phyloP scores from a whole-genome alignment of 495 filamentous ascomycete species.

The Tuber indicum region DNA sequence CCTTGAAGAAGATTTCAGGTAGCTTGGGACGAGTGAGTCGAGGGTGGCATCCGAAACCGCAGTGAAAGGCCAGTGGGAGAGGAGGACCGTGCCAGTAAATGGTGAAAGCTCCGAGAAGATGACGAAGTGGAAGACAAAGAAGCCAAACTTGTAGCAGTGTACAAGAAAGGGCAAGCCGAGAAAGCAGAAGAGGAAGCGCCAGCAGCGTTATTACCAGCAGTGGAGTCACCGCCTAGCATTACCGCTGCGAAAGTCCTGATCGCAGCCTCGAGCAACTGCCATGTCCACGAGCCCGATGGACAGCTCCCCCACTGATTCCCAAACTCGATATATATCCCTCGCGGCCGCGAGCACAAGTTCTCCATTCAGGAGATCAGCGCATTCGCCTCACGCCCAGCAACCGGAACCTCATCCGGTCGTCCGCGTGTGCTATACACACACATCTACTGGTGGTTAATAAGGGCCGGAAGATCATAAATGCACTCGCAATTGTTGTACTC shows the following conservation, averaged over 20 bases:
- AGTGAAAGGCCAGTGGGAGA: constrained; percentile 40
- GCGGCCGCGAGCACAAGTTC: constrained; percentile 75
- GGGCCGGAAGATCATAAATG: constrained; percentile 70
- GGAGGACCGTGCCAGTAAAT: constrained; percentile 28
- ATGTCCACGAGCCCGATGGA: constrained; percentile 72
- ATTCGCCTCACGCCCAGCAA: constrained; percentile 68
- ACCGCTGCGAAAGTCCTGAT: constrained; percentile 69
- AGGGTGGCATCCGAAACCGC: constrained; percentile 66
- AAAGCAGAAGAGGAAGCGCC: constrained; percentile 42
- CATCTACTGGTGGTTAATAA: constrained; percentile 74
- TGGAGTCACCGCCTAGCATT: constrained; percentile 52
- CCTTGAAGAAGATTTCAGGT: constrained; percentile 66
- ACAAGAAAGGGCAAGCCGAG: constrained; percentile 27
- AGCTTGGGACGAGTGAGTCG: constrained; percentile 81
- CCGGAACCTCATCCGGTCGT: constrained; percentile 11
- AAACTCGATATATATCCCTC: constrained; percentile 77
- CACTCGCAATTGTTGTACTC: constrained; percentile 73
- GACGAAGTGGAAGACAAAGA: constrained; percentile 56
- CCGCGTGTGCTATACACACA: constrained; percentile 55
- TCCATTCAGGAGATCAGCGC: constrained; percentile 80
- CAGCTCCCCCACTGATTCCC: constrained; percentile 75
- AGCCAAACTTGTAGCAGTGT: constrained; percentile 41
- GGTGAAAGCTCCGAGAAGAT: constrained; percentile 42
- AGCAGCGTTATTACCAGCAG: constrained; percentile 58
- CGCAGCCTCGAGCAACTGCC: constrained; percentile 79